Evolutionary conservation across 768 basidiomycete species (phyloP).

Genomic region (Suillus luteus): DNA sequence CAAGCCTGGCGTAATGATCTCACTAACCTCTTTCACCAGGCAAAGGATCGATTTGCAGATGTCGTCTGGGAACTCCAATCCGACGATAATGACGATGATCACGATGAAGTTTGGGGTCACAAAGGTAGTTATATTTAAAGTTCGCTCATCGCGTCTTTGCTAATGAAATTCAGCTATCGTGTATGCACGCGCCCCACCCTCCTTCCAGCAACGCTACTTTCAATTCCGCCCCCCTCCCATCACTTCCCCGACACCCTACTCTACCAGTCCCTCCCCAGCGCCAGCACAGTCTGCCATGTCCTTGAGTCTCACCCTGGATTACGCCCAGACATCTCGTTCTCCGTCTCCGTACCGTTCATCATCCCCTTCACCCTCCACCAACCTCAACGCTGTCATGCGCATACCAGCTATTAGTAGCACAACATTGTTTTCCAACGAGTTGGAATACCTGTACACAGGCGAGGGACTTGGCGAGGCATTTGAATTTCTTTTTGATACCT

Average conservation of each 20-base stretch:
- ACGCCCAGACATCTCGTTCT: slow-evolving; percentile 42
- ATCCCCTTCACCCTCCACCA: slow-evolving; percentile 46
- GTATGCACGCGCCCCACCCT: slow-evolving; percentile 91
- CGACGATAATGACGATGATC: slow-evolving; percentile 49
- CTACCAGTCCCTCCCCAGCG: slow-evolving; percentile 49
- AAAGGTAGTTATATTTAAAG: slow-evolving; percentile 63
- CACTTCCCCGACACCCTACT: slow-evolving; percentile 51
- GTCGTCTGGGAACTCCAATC: slow-evolving; percentile 88
- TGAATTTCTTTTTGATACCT: slow-evolving; percentile 79
- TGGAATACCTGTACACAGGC: slow-evolving; percentile 95
- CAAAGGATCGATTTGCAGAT: slow-evolving; percentile 95
- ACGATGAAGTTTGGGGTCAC: slow-evolving; percentile 83
- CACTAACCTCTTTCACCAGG: slow-evolving; percentile 69
- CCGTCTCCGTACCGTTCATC: slow-evolving; percentile 49
- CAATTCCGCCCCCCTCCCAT: slow-evolving; percentile 64
- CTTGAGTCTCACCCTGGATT: slow-evolving; percentile 49
- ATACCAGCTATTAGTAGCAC: slow-evolving; percentile 72
- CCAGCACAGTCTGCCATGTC: slow-evolving; percentile 66
- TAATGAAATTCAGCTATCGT: slow-evolving; percentile 66
- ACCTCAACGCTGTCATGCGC: slow-evolving; percentile 52
- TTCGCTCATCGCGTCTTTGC: slow-evolving; percentile 9
- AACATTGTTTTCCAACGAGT: slow-evolving; percentile 82
- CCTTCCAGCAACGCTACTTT: slow-evolving; percentile 89
- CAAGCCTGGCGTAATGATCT: slow-evolving; percentile 81
- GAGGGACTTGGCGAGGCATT: slow-evolving; percentile 87